phyloP scores from a whole-genome alignment of 2,329 filamentous ascomycete species.

The Talaromyces sp. region DNA sequence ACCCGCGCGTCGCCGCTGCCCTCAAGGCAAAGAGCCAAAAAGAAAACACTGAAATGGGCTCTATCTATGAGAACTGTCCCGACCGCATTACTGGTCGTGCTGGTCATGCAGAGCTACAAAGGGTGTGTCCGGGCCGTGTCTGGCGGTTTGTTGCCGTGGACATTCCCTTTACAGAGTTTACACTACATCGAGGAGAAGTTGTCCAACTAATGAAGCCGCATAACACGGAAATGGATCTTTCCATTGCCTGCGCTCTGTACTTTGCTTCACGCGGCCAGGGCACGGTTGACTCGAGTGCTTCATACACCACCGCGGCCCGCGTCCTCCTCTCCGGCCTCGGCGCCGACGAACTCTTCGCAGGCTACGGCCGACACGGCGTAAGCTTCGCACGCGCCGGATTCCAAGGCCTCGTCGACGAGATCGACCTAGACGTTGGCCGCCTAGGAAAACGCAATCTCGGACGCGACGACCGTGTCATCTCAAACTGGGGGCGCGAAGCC shows the following conservation, averaged over 20 bases:
- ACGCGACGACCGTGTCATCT: slow-evolving; percentile 84
- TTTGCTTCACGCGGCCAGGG: slow-evolving; percentile 79
- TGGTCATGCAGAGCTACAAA: slow-evolving; percentile 68
- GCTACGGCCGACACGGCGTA: slow-evolving; percentile 76
- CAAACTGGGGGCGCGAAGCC: slow-evolving; percentile 81
- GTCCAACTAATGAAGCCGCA: slow-evolving; percentile 81
- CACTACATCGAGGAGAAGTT: slow-evolving; percentile 62
- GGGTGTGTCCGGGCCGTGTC: slow-evolving; percentile 59
- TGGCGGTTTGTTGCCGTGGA: slow-evolving; percentile 84
- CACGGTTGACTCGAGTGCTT: not conserved
- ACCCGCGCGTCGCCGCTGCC: slow-evolving; percentile 64
- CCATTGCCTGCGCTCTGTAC: slow-evolving; percentile 88
- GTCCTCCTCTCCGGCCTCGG: slow-evolving; percentile 89
- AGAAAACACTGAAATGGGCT: slow-evolving; percentile 12
- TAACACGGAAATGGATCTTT: slow-evolving; percentile 98
- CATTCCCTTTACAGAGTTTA: slow-evolving; percentile 70
- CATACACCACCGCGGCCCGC: slow-evolving; percentile 65
- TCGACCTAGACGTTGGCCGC: slow-evolving; percentile 76
- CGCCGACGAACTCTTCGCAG: slow-evolving; percentile 92
- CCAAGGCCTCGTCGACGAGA: slow-evolving; percentile 67
- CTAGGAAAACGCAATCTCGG: slow-evolving; percentile 93
- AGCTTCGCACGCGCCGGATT: slow-evolving; percentile 69
- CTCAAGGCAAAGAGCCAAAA: slow-evolving; percentile 22
- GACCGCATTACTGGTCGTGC: slow-evolving; percentile 81
- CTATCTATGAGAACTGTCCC: slow-evolving; percentile 72